Conservation (phyloP, 306 rosid species). For the Cercis canadensis region DNA sequence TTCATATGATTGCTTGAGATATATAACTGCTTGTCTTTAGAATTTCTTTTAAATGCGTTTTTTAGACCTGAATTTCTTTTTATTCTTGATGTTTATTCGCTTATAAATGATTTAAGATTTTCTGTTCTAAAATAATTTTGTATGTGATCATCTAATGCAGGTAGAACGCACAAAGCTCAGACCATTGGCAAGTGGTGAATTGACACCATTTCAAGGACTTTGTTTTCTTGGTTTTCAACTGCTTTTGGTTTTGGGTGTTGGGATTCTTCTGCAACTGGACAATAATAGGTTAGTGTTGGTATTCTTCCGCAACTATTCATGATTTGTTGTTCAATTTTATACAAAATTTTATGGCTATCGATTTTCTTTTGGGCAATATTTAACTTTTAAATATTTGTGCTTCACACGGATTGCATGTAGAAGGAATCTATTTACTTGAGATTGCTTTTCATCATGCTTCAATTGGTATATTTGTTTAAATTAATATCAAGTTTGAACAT, state of each 20-base stretch:
- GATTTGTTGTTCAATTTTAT: background rate
- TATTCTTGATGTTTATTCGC: background rate
- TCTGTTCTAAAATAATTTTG: constrained; percentile 25
- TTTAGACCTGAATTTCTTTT: constrained; percentile 20
- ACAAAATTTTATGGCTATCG: background rate
- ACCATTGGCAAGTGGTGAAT: constrained; percentile 88
- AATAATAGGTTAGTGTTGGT: constrained; percentile 75
- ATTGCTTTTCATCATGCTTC: constrained; percentile 13
- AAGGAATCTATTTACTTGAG: background rate
- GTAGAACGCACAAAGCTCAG: constrained; percentile 89
- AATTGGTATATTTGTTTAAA: constrained; percentile 11
- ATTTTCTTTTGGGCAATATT: background rate
- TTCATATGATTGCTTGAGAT: constrained; percentile 25
- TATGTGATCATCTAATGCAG: constrained; percentile 51
- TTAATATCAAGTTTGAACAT: background rate
- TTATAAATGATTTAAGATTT: no score
- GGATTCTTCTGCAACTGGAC: constrained; percentile 82
- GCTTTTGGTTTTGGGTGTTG: constrained; percentile 69
- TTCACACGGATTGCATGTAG: constrained; percentile 11
- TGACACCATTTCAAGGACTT: constrained; percentile 89
- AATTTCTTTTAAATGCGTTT: no score
- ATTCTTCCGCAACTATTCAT: no score
- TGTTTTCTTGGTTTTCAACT: constrained; percentile 88
- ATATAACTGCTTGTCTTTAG: constrained; percentile 5
- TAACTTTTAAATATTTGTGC: background rate